These are phyloP conservation scores for Gloeophyllum trabeum DNA, from an alignment of 768 basidiomycete genomes.

Conservation along the genomic window DNA sequence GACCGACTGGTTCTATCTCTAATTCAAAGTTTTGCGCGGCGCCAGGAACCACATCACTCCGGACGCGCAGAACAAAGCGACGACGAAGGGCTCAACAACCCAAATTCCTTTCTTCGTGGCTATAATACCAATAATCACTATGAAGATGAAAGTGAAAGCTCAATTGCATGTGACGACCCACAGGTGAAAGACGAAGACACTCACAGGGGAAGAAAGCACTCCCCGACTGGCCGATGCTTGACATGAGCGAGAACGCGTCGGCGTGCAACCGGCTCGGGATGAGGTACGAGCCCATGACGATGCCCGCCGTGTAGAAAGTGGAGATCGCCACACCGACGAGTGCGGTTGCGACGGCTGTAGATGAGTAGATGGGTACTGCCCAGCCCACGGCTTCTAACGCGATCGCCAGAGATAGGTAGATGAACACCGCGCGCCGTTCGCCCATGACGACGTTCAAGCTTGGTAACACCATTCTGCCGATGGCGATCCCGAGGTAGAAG, in stretches of 20 bases:
- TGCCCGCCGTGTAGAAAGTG: conserved; percentile 17
- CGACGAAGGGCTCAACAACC: conserved; percentile 17
- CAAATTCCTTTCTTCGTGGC: conserved; percentile 18
- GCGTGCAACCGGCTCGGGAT: conserved; percentile 17
- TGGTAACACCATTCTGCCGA: conserved; percentile 16
- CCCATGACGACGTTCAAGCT: conserved; percentile 16
- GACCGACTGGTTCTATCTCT: too few species aligned
- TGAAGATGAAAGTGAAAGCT: too few species aligned
- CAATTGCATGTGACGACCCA: too few species aligned
- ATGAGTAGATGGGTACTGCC: conserved; percentile 13
- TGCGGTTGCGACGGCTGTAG: conserved; percentile 17
- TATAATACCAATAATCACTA: conserved; percentile 16
- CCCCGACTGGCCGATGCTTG: conserved; percentile 17
- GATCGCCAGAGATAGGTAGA: conserved; percentile 17
- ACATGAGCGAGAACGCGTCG: conserved; percentile 17
- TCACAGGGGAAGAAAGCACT: conserved; percentile 18
- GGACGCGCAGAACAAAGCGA: conserved; percentile 15
- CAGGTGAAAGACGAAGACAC: too few species aligned
- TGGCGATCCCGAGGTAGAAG: conserved; percentile 14
- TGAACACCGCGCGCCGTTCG: conserved; percentile 16
- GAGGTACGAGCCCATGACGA: conserved; percentile 13
- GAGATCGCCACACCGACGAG: conserved; percentile 19
- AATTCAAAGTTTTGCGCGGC: too few species aligned
- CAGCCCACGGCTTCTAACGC: conserved; percentile 16
- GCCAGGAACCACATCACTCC: conserved; percentile 15